Conservation (phyloP, 805 yeast species). For the Starmerella roubikii region DNA sequence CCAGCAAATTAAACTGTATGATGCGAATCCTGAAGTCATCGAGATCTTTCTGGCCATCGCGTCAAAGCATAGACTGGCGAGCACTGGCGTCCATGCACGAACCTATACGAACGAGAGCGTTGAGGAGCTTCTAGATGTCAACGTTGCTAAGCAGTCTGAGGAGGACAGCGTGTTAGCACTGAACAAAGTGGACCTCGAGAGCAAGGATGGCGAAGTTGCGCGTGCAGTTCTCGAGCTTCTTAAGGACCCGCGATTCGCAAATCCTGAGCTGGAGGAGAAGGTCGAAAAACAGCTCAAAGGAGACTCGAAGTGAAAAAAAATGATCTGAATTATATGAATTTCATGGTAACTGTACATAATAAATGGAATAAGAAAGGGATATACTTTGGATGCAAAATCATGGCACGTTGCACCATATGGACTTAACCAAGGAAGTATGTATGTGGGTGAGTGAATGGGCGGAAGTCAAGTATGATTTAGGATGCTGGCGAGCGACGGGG, state of each 20-base stretch:
- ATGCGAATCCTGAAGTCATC: conserved; percentile 70
- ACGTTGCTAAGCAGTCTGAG: conserved; percentile 17
- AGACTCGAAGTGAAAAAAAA: too few species aligned
- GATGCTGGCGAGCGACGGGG: conserved; percentile 11
- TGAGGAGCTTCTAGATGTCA: conserved; percentile 24
- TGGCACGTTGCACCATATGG: too few species aligned
- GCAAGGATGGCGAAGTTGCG: conserved; percentile 38
- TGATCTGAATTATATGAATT: too few species aligned
- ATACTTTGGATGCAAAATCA: too few species aligned
- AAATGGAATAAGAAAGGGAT: too few species aligned
- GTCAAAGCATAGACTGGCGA: conserved; percentile 61
- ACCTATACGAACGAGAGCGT: conserved; percentile 41
- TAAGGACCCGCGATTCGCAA: conserved; percentile 36
- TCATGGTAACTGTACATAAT: too few species aligned
- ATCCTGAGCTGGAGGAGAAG: conserved; percentile 3
- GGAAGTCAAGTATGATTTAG: conserved; percentile 3
- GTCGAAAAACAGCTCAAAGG: conserved; percentile 7
- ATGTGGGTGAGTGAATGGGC: too few species aligned
- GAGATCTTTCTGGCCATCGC: conserved; percentile 71
- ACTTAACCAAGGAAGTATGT: too few species aligned
- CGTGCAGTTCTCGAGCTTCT: conserved; percentile 58
- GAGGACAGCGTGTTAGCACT: conserved; percentile 19
- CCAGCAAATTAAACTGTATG: conserved; percentile 62
- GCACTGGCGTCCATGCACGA: conserved; percentile 71
- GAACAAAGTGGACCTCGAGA: conserved; percentile 21